phyloP scores from a whole-genome alignment of 31 red algal species.

The Odonthalia washingtoniensis region DNA sequence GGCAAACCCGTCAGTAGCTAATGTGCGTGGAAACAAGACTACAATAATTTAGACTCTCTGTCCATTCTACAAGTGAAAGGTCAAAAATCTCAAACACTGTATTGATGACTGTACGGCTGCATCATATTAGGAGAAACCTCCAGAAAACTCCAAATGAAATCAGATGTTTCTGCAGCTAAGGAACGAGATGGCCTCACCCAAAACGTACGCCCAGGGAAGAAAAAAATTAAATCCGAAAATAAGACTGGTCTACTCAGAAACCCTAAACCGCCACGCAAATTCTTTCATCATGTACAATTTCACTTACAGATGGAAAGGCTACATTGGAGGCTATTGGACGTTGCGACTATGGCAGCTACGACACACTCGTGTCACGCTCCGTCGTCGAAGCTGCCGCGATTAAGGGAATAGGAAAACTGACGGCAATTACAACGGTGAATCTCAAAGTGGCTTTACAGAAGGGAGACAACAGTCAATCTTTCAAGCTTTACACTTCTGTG shows the following conservation, averaged over 20 bases:
- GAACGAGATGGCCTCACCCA: too few species aligned
- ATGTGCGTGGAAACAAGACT: too few species aligned
- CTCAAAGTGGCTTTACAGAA: slow-evolving; percentile 45
- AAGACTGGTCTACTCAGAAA: too few species aligned
- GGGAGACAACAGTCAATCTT: slow-evolving; percentile 3
- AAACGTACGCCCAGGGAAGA: too few species aligned
- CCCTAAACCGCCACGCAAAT: too few species aligned
- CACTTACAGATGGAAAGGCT: too few species aligned
- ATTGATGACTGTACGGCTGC: slow-evolving; percentile 33
- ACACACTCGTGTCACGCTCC: slow-evolving; percentile 9
- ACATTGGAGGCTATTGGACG: slow-evolving; percentile 20
- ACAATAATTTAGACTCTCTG: too few species aligned
- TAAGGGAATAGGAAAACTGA: slow-evolving; percentile 25
- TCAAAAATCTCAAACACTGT: slow-evolving; percentile 8
- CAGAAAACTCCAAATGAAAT: too few species aligned
- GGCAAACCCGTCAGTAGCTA: too few species aligned
- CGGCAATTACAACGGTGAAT: neutral
- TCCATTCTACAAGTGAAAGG: slow-evolving; percentile 20
- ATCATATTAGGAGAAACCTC: slow-evolving; percentile 24
- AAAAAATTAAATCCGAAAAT: too few species aligned
- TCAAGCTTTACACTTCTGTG: slow-evolving; percentile 33
- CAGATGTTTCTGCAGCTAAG: too few species aligned
- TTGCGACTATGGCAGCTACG: slow-evolving; percentile 54
- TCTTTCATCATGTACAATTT: too few species aligned
- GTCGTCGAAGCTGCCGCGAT: neutral